Base-by-base conservation (phyloP, 176 grass and related monocot genomes). In the Avena eriantha region DNA sequence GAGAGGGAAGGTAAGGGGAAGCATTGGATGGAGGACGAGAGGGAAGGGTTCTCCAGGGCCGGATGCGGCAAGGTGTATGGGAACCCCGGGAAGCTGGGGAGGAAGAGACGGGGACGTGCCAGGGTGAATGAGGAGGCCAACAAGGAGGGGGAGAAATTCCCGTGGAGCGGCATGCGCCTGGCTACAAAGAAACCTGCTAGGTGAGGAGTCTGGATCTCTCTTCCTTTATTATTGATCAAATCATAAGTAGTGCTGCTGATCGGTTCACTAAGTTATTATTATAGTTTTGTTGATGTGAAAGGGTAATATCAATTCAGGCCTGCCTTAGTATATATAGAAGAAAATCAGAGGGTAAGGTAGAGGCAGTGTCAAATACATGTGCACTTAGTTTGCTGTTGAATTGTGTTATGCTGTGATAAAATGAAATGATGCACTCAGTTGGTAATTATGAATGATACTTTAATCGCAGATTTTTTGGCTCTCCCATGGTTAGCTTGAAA, bases 21-120 rank as follows among this genome's bases (percentile, higher is more conserved):
- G 84, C 96, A 98, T 58, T 98, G 96, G 93, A 79, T 98, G 85
- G 93, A 95, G 84, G 90, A 94, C 84, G 88, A 87, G 23, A 88
- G 63, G 41, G 86, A 86, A 76, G 90, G 81, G 2, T 83, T 92
- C 78, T 90, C 79, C 74, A 83, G 78, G 8, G 95, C 86, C 3
- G 90, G 86, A 0, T 64, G 69, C 12, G 86, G 84, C 24, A 94
- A 94, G 86, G 26, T 90, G 71, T 85, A 89, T 60, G 88, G 89
- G n/a, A 89, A 89, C 49, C 89, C 87, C 48, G 92, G 90, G 57
- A 85, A 69, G 81, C 49, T 90, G 81, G 56, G 53, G 18, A 77
- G 35, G 78, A 85, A 82, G 87, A 73, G 78, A 70, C 77, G 1
- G 49, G 80, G 75, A 21, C 84, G 65, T 21, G 50, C 59, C 21